Conservation (phyloP, 2,329 filamentous ascomycete species). For the Penicillium frequentans region DNA sequence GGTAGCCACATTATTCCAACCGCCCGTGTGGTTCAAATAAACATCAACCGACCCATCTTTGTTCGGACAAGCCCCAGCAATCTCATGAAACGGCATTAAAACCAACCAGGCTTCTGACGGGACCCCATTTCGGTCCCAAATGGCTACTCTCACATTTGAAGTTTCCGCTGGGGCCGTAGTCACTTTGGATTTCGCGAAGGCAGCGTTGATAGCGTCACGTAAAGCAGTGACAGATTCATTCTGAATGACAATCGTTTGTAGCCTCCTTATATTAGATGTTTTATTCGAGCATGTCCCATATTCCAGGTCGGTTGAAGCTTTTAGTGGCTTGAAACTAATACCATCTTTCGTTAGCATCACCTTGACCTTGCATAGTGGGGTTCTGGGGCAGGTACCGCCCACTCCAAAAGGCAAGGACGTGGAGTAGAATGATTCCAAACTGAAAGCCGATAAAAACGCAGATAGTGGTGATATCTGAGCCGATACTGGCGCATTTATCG, state of each 20-base stretch:
- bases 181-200: background rate
- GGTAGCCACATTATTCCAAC: background rate
- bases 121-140: background rate
- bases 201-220: background rate
- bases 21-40: background rate
- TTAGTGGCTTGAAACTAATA: background rate
- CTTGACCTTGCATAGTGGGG: background rate
- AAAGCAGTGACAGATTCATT: background rate
- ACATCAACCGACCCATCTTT: background rate
- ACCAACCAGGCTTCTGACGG: background rate
- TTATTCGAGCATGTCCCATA: fast-evolving
- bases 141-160: background rate
- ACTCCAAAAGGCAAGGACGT: background rate
- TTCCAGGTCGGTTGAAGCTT: background rate
- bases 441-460: background rate
- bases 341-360: too few species aligned
- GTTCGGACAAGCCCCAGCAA: background rate
- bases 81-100: background rate
- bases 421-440: background rate
- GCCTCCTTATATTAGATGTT: background rate
- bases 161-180: background rate
- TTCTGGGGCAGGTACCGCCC: background rate
- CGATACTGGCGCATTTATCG: background rate
- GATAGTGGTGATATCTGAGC: background rate
- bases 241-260: background rate